Conservation (phyloP, 768 basidiomycete genomes). For the Amanita pseudoporphyria region DNA sequence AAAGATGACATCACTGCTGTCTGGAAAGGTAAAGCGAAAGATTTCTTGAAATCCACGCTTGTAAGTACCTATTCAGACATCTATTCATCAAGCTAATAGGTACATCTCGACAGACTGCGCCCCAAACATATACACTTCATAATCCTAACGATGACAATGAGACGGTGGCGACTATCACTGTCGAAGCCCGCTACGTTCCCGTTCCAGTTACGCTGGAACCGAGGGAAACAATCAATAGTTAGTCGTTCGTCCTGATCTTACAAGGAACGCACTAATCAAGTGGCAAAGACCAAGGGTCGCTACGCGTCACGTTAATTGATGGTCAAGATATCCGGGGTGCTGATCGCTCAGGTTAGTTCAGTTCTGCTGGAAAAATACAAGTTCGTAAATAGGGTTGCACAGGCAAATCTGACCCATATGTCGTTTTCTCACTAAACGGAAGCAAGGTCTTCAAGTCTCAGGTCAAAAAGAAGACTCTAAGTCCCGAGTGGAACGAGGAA, state of each 20-base stretch:
- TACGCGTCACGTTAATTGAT: slow-evolving; percentile 72
- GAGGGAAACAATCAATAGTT: slow-evolving; percentile 89
- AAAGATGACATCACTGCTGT: slow-evolving; percentile 81
- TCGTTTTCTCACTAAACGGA: slow-evolving; percentile 74
- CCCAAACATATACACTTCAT: slow-evolving; percentile 53
- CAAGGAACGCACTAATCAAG: slow-evolving; percentile 6
- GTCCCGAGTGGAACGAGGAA: slow-evolving; percentile 76
- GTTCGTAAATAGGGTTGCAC: slow-evolving; percentile 2
- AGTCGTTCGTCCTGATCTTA: slow-evolving; percentile 19
- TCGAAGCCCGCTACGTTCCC: slow-evolving; percentile 84
- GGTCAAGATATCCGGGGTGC: slow-evolving; percentile 73
- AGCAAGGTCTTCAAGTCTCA: slow-evolving; percentile 81
- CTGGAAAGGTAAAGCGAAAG: slow-evolving; percentile 73
- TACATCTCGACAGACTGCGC: slow-evolving; percentile 38
- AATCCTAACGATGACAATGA: slow-evolving; percentile 34
- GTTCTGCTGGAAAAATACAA: neutral
- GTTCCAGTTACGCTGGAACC: slow-evolving; percentile 79
- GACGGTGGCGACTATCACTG: slow-evolving; percentile 42
- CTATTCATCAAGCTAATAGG: slow-evolving; percentile 6
- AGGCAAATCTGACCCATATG: slow-evolving; percentile 89
- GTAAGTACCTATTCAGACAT: slow-evolving; percentile 29
- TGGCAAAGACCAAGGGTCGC: slow-evolving; percentile 69
- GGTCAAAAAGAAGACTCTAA: slow-evolving; percentile 83
- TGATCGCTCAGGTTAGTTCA: slow-evolving; percentile 73
- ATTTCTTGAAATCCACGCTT: slow-evolving; percentile 68